phyloP scores from a whole-genome alignment of 2,329 filamentous ascomycete genomes.

The Magnaporthiopsis rhizophila region DNA sequence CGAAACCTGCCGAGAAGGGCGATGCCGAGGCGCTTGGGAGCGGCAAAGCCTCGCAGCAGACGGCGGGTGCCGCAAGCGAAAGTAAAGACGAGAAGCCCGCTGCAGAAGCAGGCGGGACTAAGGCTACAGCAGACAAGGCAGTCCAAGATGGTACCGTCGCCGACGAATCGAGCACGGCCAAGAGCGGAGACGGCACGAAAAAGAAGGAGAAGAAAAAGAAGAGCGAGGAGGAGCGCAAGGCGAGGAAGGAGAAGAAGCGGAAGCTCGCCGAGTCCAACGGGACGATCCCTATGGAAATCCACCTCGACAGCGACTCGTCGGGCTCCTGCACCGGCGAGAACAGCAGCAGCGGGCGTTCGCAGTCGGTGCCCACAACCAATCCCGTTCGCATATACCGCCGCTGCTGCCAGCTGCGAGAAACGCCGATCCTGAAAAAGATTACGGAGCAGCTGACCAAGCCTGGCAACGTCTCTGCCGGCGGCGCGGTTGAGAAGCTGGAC shows the following conservation, averaged over 20 bases:
- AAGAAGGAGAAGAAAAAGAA: conserved; percentile 97
- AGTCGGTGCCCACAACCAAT: conserved; percentile 74
- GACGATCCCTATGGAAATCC: conserved; percentile 74
- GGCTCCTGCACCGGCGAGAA: conserved; percentile 20
- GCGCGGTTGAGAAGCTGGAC: conserved; percentile 76
- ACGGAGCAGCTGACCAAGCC: conserved; percentile 76
- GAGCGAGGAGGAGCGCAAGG: conserved; percentile 86
- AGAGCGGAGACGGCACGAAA: conserved; percentile 36
- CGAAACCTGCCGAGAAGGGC: conserved; percentile 57
- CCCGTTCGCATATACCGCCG: conserved; percentile 87
- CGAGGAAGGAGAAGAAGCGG: conserved; percentile 82
- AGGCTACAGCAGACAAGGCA: conserved; percentile 21
- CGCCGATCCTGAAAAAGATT: conserved; percentile 83
- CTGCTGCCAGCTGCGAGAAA: conserved; percentile 90
- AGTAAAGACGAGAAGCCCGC: background rate
- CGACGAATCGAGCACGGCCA: conserved; percentile 2
- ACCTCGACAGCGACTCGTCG: conserved; percentile 58
- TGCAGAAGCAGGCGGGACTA: conserved; percentile 28
- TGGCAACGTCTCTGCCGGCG: conserved; percentile 56
- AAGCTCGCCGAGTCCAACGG: conserved; percentile 83
- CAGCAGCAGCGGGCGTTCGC: conserved; percentile 35
- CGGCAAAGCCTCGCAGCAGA: conserved; percentile 49
- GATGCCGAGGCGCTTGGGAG: conserved; percentile 70
- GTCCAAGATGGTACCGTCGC: conserved; percentile 13
- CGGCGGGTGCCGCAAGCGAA: conserved; percentile 19